Evolutionary conservation across 2,329 filamentous ascomycete species (phyloP), one percentile per base, ranked within the genome.

Genomic region (Trichoderma sp.): DNA sequence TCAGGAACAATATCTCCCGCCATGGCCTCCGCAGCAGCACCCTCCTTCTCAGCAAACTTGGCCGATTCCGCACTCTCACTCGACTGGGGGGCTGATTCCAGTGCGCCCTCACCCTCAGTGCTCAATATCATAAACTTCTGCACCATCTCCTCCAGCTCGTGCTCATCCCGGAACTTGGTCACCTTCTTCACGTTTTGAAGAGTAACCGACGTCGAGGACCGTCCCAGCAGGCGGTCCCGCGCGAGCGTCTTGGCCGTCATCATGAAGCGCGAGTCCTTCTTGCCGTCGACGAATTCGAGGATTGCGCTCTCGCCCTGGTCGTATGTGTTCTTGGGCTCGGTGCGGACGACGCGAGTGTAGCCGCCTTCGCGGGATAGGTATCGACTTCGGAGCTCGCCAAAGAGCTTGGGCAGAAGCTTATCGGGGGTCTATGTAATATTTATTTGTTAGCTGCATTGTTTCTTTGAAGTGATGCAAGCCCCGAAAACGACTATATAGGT

Each of bases 211-310:
- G 89, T 91, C 75, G 92, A 82, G 2, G 83, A 78, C 63, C 87
- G 84, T 49, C 88, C 85, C 16, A 88, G 79, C 59, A 79, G 76
- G 68, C 84, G 81, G 76, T 89, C 86, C 29, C 89, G 86, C 55
- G 92, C 93, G 7, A 98, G 85, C 0, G 93, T 90, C 74, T 91
- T 92, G 31, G 96, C 96, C 3, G 94, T 97, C 87, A 98, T 90
- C 76, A 93, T 93, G 82, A 97, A 97, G 40, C 94, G 92, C 84
- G 97, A 92, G 81, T 99, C 96, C 79, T 91, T 92, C 40, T 94
- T 93, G 43, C 95, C 94, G 81, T 99, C 96, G 71, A 99, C 94
- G 37, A 99, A 88, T 82, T 98, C 94, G 59, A 99, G 89, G 72
- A 99, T 94, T 27, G 96, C 95, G 40, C 91, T 94, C 72, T 90